A percentile compares a stretch with the other conserved stretches of the same genome.
phyloP scores from a whole-genome alignment of 495 filamentous ascomycete species.

The Lophiotrema nucula region DNA sequence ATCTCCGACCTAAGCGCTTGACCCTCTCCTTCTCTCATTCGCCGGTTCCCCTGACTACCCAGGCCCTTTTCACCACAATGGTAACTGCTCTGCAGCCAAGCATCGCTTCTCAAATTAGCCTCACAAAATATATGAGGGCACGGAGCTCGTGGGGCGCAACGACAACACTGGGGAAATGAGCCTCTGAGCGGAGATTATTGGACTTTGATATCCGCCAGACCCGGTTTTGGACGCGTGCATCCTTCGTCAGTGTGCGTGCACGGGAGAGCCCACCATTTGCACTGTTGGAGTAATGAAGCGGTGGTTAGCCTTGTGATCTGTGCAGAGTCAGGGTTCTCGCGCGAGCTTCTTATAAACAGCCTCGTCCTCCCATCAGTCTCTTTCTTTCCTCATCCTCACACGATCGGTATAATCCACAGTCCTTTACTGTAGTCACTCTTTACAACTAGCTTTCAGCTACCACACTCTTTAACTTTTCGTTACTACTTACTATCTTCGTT shows the following conservation, averaged over 20 bases:
- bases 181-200: neutral
- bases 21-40: too few relatives aligned
- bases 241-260: neutral
- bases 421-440: constrained; percentile 26
- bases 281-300: neutral
- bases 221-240: neutral
- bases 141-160: too few relatives aligned
- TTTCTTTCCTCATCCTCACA: constrained; percentile 4
- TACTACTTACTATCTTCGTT: constrained; percentile 3
- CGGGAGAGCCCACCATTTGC: neutral
- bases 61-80: too few relatives aligned
- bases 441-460: neutral
- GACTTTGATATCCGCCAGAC: neutral
- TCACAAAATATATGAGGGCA: too few relatives aligned
- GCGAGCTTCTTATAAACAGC: constrained; percentile 11
- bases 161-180: too few relatives aligned
- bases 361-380: constrained; percentile 1
- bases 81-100: too few relatives aligned
- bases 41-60: too few relatives aligned
- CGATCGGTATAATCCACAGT: constrained; percentile 25
- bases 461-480: constrained; percentile 15
- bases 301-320: neutral
- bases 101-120: too few relatives aligned
- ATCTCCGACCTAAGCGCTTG: too few relatives aligned
- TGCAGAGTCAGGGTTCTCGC: too few relatives aligned